Conservation (phyloP, 306 rosid species). For the Abrus pulchellus region DNA sequence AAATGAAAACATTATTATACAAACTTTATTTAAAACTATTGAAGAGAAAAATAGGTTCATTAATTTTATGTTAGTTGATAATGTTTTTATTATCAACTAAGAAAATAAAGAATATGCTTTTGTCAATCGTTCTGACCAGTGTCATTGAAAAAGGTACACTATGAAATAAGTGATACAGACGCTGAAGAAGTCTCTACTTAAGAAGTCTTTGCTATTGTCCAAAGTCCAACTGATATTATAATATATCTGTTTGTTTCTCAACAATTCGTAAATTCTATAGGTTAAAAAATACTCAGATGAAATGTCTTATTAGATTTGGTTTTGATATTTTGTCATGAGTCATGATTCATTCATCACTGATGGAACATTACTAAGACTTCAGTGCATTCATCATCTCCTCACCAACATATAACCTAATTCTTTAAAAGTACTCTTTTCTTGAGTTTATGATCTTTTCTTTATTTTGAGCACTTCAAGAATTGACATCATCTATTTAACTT, state of each 20-base stretch:
- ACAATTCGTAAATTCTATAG: constrained; percentile 3
- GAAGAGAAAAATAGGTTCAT: constrained; percentile 37
- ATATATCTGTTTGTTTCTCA: constrained; percentile 31
- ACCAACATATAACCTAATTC: neutral
- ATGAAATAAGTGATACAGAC: constrained; percentile 51
- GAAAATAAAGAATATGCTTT: constrained; percentile 13
- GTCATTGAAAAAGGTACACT: constrained; percentile 29
- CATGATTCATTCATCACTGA: neutral
- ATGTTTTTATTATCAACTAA: neutral
- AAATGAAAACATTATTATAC: constrained; percentile 5
- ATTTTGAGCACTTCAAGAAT: constrained; percentile 19
- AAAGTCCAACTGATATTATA: constrained; percentile 28
- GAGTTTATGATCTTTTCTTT: neutral
- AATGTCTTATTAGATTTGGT: constrained; percentile 9
- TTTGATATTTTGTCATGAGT: constrained; percentile 25
- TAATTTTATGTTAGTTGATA: neutral
- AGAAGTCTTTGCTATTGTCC: no score
- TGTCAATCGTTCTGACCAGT: neutral
- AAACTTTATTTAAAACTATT: neutral
- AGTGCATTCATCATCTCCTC: neutral
- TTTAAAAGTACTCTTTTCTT: constrained; percentile 19
- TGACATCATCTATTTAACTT: constrained; percentile 16
- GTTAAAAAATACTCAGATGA: constrained; percentile 25
- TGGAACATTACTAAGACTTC: neutral
- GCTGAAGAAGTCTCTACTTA: constrained; percentile 42